Evolutionary conservation across 441 rosid genomes (phyloP).

Genomic region (Dalechampia spathulata): DNA sequence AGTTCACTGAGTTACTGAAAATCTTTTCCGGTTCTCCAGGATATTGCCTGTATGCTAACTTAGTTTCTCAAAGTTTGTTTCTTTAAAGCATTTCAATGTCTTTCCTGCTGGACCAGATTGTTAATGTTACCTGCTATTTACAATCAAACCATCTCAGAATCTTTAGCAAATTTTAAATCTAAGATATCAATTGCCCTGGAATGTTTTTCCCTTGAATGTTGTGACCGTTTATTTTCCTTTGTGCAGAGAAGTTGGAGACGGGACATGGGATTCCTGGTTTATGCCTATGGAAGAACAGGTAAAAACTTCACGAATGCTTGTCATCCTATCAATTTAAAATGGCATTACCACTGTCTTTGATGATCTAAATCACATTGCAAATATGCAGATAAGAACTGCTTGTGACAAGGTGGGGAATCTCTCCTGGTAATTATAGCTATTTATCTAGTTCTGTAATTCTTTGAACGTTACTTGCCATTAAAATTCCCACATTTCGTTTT

Average conservation of each 20-base stretch:
- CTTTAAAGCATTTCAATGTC: background rate
- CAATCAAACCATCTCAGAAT: no score
- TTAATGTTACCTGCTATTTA: no score
- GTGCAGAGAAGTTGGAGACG: constrained; percentile 65
- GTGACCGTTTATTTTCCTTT: no score
- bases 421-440: constrained; percentile 14
- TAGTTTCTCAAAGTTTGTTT: constrained; percentile 1
- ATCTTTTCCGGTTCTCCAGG: constrained; percentile 62
- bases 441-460: background rate
- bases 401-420: constrained; percentile 48
- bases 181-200: no score
- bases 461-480: constrained; percentile 8
- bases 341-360: background rate
- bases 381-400: constrained; percentile 38
- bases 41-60: constrained; percentile 62
- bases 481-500: constrained; percentile 8
- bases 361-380: constrained; percentile 10
- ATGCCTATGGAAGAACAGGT: constrained; percentile 65
- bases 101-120: no score
- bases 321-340: background rate
- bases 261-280: constrained; percentile 73
- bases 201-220: no score
- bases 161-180: no score
- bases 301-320: constrained; percentile 3
- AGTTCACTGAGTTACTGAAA: constrained; percentile 52